Percentiles rank a stretch among this genome's conserved stretches.
phyloP scores from a whole-genome alignment of 2,329 filamentous ascomycete genomes.

The Mycosphaerelloides madeirae region DNA sequence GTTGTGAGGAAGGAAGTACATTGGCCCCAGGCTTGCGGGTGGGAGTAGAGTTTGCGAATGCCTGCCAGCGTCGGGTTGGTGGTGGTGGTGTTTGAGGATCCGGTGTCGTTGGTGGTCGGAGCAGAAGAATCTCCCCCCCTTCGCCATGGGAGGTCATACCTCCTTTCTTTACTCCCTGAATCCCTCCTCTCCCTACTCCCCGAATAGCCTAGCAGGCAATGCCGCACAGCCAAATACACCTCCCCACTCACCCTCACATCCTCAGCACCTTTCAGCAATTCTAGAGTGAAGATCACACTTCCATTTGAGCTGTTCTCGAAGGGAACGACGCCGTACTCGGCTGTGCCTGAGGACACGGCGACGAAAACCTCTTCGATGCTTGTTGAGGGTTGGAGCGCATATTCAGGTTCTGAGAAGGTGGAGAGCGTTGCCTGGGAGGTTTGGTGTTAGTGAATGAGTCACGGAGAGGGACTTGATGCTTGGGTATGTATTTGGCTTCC shows the following conservation, averaged over 20 bases:
- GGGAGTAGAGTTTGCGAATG: conserved; percentile 77
- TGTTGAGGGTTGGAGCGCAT: conserved; percentile 36
- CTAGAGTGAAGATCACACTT: conserved; percentile 82
- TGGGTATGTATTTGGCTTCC: too few species aligned
- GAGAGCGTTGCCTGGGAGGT: conserved; percentile 20
- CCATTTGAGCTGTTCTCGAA: conserved; percentile 97
- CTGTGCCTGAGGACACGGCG: conserved; percentile 62
- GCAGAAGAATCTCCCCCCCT: too few species aligned
- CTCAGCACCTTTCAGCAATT: conserved; percentile 75
- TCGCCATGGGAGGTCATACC: conserved; percentile 8
- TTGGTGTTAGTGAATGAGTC: too few species aligned
- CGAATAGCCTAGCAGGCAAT: conserved; percentile 67
- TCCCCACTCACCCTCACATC: conserved; percentile 76
- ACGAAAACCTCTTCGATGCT: conserved; percentile 69
- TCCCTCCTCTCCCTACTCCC: not conserved
- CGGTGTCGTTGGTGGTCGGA: not conserved
- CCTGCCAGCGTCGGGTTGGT: not conserved
- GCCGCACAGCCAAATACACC: conserved; percentile 80
- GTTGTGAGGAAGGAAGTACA: conserved; percentile 69
- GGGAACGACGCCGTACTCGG: conserved; percentile 74
- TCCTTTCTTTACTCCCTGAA: not conserved
- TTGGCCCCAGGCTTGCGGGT: conserved; percentile 94
- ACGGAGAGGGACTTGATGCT: too few species aligned
- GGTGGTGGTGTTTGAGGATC: conserved; percentile 3
- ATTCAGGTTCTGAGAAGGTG: conserved; percentile 16